Conservation (phyloP, 768 basidiomycete genomes). For the Panaeolus papilionaceus region DNA sequence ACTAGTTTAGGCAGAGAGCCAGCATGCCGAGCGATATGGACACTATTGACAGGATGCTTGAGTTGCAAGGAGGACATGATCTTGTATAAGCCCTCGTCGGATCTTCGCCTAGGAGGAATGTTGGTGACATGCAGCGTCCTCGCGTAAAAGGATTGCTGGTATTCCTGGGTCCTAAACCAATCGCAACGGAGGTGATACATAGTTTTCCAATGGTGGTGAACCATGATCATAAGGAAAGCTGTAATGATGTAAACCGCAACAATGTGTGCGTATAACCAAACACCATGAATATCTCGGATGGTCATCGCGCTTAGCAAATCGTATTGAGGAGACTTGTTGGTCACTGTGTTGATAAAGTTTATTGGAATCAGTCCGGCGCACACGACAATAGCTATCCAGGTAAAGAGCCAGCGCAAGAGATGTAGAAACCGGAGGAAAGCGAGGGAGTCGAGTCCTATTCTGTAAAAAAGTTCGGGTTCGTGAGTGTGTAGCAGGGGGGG, state of each 20-base stretch:
- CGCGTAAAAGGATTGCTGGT: slow-evolving; percentile 78
- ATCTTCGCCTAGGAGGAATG: slow-evolving; percentile 70
- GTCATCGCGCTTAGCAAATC: slow-evolving; percentile 67
- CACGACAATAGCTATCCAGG: slow-evolving; percentile 53
- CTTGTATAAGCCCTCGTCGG: slow-evolving; percentile 70
- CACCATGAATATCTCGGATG: slow-evolving; percentile 70
- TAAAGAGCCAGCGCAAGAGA: slow-evolving; percentile 70
- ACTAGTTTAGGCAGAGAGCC: slow-evolving; percentile 81
- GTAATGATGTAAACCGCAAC: slow-evolving; percentile 73
- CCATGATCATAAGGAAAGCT: slow-evolving; percentile 58
- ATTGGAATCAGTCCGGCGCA: slow-evolving; percentile 77
- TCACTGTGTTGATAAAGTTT: slow-evolving; percentile 69
- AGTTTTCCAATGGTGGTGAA: slow-evolving; percentile 66
- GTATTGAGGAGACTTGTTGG: slow-evolving; percentile 39
- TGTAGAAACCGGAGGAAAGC: slow-evolving; percentile 84
- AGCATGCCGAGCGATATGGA: slow-evolving; percentile 73
- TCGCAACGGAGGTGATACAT: slow-evolving; percentile 71
- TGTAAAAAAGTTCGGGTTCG: slow-evolving; percentile 75
- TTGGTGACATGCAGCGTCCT: slow-evolving; percentile 77
- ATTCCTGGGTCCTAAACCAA: slow-evolving; percentile 81
- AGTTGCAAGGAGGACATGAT: slow-evolving; percentile 63
- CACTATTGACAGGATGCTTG: slow-evolving; percentile 76
- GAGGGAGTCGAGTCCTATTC: slow-evolving; percentile 83
- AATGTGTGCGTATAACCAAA: slow-evolving; percentile 73
- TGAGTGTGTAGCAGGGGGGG: slow-evolving; percentile 72